Evolutionary conservation across 768 basidiomycete genomes (phyloP), one percentile per base, ranked within the genome.

Genomic region (Nidularia pulvinata): DNA sequence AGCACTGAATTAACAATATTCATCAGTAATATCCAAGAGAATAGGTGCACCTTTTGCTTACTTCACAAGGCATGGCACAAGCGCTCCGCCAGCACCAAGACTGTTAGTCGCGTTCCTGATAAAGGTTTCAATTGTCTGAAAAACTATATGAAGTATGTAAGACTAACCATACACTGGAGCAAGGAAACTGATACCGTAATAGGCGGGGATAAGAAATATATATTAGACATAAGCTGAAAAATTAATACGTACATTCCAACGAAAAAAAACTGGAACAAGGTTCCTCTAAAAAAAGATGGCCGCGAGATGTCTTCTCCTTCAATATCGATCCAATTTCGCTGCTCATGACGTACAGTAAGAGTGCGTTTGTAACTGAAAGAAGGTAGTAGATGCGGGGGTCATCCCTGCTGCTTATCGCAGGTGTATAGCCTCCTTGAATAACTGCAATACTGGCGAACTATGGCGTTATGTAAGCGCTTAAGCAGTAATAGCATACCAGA

Each of bases 61-160:
- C 60, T 58, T 58, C 4, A 57, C 57, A 32, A 58, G 60, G 36
- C 58, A 55, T 10, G 59, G 59, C 35, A 55, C 50, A 3, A 60
- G 48, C 3, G 59, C 59, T n/a, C 57, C 59, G 2, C 59, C 59
- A 34, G 57, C 57, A 6, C 57, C 59, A 5, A 60, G 47, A 46
- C 54, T 58, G 36, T 57, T 60, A 47, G 47, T 60, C 6, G 57
- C 57, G 47, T 57, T 61, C 55, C 57, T 57, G 33, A 43, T 46
- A 25, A n/a, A 11, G 14, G 3, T 10, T n/a, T 46, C 4, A 19
- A 6, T 4, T 19, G 33, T 3, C 48, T n/a, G 48, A 46, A 46
- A 42, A 42, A 19, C 16, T 6, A 10, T 4, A 30, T 4, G 25
- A 6, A 46, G 14, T 3, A 46, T n/a, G 4, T 46, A n/a, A 11